phyloP scores from a whole-genome alignment of 2,329 filamentous ascomycete genomes.

The Sclerotinia spermophila region DNA sequence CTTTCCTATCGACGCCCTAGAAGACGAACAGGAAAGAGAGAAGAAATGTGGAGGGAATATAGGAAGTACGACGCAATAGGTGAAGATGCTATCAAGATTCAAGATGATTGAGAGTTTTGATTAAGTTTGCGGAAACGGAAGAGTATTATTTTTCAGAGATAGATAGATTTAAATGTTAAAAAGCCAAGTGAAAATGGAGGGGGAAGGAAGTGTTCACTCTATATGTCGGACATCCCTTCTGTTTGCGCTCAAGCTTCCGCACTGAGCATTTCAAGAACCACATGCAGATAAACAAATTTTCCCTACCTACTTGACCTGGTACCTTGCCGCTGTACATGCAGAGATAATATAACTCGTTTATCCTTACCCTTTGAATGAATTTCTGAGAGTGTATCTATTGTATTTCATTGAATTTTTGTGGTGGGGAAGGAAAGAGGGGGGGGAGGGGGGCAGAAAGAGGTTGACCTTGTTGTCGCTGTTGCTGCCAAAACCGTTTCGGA shows the following conservation, averaged over 20 bases:
- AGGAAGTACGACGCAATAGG: background rate
- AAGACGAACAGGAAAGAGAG: background rate
- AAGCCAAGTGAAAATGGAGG: background rate
- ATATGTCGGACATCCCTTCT: slow-evolving; percentile 3
- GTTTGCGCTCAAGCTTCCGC: slow-evolving; percentile 13
- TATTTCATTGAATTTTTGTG: background rate
- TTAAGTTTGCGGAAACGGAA: slow-evolving; percentile 7
- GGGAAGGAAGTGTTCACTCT: slow-evolving; percentile 10
- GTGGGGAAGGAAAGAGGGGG: background rate
- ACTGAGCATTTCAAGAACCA: slow-evolving; percentile 7
- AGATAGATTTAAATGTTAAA: background rate
- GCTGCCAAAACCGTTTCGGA: slow-evolving; percentile 4
- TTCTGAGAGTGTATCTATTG: background rate
- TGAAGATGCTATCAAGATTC: background rate
- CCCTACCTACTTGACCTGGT: background rate
- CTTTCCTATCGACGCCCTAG: background rate
- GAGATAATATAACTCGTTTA: slow-evolving; percentile 1
- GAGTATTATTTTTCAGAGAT: background rate
- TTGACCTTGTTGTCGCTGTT: background rate
- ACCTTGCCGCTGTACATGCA: slow-evolving; percentile 8
- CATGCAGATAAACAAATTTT: background rate
- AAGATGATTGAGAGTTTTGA: background rate
- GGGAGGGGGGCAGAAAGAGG: background rate
- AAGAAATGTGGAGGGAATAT: background rate
- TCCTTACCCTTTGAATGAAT: background rate